Evolutionary conservation across 2,329 filamentous ascomycete genomes (phyloP), one percentile per base, ranked within the genome.

Genomic region (Zymoseptoria ardabiliae): DNA sequence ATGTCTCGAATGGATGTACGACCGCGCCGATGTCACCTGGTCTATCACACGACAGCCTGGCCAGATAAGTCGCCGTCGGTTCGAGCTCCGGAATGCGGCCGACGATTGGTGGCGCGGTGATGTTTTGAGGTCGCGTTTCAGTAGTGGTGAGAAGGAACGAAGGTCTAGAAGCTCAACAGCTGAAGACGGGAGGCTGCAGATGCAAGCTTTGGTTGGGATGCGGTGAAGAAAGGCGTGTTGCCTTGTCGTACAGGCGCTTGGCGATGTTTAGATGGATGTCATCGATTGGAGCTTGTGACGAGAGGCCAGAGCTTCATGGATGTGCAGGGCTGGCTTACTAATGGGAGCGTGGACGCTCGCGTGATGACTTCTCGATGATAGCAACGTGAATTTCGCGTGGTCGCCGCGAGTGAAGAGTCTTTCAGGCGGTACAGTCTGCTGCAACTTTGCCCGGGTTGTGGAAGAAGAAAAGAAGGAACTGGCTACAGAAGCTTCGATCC

Each of bases 121-220:
- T 45, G 11, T 13, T 17, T 45, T 13, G 13, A 45, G 35, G 35
- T 17, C 35, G 35, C 35, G 35, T 17, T 45, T 45, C 35, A n/a
- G 17, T 45, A n/a, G 13, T 45, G 35, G 4, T 45, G 35, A 7
- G 35, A 45, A 45, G 4, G 35, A 17, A 45, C 13, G 13, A n/a
- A 17, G 35, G 35, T 41, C 11, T 41, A 11, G 35, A 41, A 41
- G 35, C 35, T 53, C 9, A 25, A 28, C n/a, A 53, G 20, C 51
- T 53, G 51, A 53, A 19, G 51, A 53, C 51, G 51, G 51, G 51
- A 53, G 25, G 20, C 51, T 53, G 51, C 51, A 53, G 51, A 53
- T 22, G 22, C 8, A 22, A 13, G 8, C 13, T 45, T 45, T n/a
- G 35, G 51, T 53, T 53, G 51, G 28, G 51, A 53, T 53, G 20